Base-by-base conservation (phyloP, 2,329 filamentous ascomycete species). In the Epichloe elymi region DNA sequence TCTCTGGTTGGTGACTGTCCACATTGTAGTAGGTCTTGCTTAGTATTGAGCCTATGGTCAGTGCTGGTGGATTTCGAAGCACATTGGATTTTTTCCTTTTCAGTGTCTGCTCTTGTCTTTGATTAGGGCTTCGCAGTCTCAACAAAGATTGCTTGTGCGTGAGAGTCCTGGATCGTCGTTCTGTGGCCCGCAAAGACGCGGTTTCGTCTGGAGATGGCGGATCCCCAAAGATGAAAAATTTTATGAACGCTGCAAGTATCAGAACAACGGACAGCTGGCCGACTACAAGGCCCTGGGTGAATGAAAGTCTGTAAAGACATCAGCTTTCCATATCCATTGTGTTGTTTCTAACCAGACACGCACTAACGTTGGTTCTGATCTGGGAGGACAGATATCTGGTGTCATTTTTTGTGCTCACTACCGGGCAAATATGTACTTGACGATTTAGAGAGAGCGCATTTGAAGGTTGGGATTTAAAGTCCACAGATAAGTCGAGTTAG, bases 211-310 rank as follows among this genome's bases (percentile, higher is more conserved):
- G 77, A 1, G 86, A 88, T 1, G 89, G 88, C 5, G 88, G 82
- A 64, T 97, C 93, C 60, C 93, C 93, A 64, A 98, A 97, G 63
- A 98, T 97, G 78, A 98, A 98, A 79, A 96, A 98, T 66, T 95
- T 95, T 69, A 98, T 97, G 70, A 98, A 97, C 58, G 86, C 88
- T 57, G 89, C 90, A 55, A 98, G 81, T 39, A 98, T 76, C 23
- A 97, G 73, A 14, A 95, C 87, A 44, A 98, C 86, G 2, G 89
- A 95, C 48, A 98, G 76, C 67, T 98, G 93, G 47, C 93, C 93
- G 35, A 97, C 76, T 46, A 98, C 81, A 59, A 98, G 85, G 30
- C 93, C 93, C 65, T 95, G 88, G 0, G 88, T 95, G 67, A 97
- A 97, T 37, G 88, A 93, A 58, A 93, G 74, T 40, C 88, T 50